Percentiles rank a stretch among this genome's conserved stretches.
Conservation (phyloP, 352 stramenopile species). For the Pythium phragmitis region DNA sequence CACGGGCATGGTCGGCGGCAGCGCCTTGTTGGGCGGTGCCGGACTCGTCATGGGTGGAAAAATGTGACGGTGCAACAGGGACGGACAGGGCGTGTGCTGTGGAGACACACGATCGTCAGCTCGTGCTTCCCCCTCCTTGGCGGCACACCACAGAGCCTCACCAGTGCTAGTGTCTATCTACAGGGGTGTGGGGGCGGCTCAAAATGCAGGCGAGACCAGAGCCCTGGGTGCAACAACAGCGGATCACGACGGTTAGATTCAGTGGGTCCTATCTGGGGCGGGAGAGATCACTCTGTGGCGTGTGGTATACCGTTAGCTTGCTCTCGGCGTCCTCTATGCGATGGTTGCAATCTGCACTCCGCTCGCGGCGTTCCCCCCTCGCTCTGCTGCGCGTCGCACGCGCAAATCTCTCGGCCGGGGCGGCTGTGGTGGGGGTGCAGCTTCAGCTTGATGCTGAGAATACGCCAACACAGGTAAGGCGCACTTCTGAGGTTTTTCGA, state of each 20-base stretch:
- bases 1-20: conserved; percentile 66
- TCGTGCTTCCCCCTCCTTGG: too few relatives aligned
- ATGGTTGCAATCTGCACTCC: neutral
- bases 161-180: neutral
- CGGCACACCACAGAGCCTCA: too few relatives aligned
- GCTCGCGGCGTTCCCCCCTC: neutral
- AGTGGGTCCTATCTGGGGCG: neutral
- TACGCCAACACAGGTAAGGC: conserved; percentile 2
- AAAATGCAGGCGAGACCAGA: neutral
- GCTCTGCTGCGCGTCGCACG: neutral
- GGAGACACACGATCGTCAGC: too few relatives aligned
- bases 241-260: neutral
- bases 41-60: conserved; percentile 29
- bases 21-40: conserved; percentile 36
- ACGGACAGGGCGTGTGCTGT: too few relatives aligned
- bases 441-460: conserved; percentile 28
- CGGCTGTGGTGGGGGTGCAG: neutral
- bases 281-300: neutral
- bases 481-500: conserved; percentile 1
- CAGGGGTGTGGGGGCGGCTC: too few relatives aligned
- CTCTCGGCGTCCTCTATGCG: neutral
- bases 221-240: too few relatives aligned
- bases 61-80: conserved; percentile 12
- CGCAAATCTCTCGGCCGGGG: conserved; percentile 1
- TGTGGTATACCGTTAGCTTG: neutral